Evolutionary conservation across 495 filamentous ascomycete genomes (phyloP).

Genomic region (Rhizodiscina lignyota): DNA sequence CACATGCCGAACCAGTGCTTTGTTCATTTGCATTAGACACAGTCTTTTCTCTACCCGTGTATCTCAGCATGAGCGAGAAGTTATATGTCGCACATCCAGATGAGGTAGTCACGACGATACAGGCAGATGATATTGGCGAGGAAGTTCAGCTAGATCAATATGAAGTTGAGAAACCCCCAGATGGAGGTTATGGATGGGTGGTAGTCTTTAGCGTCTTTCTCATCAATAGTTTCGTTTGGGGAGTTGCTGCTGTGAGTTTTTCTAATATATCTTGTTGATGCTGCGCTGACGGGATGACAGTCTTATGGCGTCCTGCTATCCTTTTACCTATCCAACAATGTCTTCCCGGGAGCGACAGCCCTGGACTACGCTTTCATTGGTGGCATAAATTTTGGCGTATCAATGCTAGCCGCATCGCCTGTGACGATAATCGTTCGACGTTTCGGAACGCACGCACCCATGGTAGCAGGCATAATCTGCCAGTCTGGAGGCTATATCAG

Average conservation of each 20-base stretch:
- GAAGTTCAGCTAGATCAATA: too few relatives aligned
- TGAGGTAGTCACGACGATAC: too few relatives aligned
- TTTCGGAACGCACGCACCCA: slow-evolving; percentile 34
- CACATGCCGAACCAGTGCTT: too few relatives aligned
- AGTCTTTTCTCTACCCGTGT: too few relatives aligned
- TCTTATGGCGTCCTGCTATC: slow-evolving; percentile 57
- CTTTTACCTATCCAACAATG: slow-evolving; percentile 44
- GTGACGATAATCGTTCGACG: slow-evolving; percentile 40
- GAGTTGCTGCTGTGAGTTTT: slow-evolving; percentile 33
- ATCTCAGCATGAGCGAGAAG: too few relatives aligned
- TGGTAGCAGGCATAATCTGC: slow-evolving; percentile 43
- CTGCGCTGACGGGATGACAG: slow-evolving; percentile 14
- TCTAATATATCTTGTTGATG: neutral
- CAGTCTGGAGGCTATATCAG: slow-evolving; percentile 43
- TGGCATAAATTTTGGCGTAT: slow-evolving; percentile 48
- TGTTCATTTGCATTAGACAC: too few relatives aligned
- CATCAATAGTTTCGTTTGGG: slow-evolving; percentile 45
- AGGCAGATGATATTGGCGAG: too few relatives aligned
- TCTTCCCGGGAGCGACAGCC: slow-evolving; percentile 39
- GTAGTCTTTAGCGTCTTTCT: slow-evolving; percentile 33
- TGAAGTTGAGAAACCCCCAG: too few relatives aligned
- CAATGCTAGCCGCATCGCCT: slow-evolving; percentile 47
- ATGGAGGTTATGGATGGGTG: slow-evolving; percentile 48
- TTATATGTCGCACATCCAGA: too few relatives aligned
- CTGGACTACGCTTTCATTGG: slow-evolving; percentile 59